Base-by-base conservation (phyloP, 495 filamentous ascomycete genomes). In the Aspergillus saccharolyticus region DNA sequence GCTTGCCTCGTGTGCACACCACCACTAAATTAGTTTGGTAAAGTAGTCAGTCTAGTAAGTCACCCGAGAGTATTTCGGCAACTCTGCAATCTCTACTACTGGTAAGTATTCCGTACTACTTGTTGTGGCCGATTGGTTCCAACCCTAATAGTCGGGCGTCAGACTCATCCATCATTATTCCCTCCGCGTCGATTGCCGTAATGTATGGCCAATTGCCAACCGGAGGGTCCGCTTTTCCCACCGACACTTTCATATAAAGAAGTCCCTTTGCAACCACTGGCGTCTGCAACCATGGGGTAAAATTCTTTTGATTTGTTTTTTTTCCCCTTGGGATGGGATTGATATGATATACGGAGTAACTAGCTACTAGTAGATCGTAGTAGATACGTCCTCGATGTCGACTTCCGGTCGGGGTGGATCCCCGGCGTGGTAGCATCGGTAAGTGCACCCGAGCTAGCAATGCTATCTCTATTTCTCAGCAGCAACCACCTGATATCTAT, bases 311-410 rank as follows among this genome's bases (percentile, higher is more conserved):
- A 42, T 43, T n/a, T 46, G 17, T 16, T 39, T 39, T 12, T 39
- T 50, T 5, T n/a, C 30, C 47, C 24, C 18, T 30, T 50, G 15
- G 12, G 22, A 24, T 22, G 43, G 22, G 18, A 42, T 55, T 52
- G 58, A 50, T 42, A 60, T 55, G 55, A 62, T 56, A 55, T 45
- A 58, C 55, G 22, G 42, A 22, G 30, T 45, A 58, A 52, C 39
- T 42, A 22, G 42, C 51, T n/a, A n/a, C 50, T 57, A 51, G 48
- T 54, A 58, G 59, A 55, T 55, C 53, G 60, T 62, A 55, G 58
- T 58, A 58, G 55, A 62, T 58, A n/a, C 9, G 25, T 4, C 25
- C 47, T 42, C 42, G 42, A 55, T 22, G 33, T 39, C 14, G 6
- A 15, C 30, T 49, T 45, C 42, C 25, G 57, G 45, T 44, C 33